These are phyloP conservation scores for Lunularia cruciata DNA, from an alignment of 225 moss, liverwort and hornwort species.

Conservation along the genomic window DNA sequence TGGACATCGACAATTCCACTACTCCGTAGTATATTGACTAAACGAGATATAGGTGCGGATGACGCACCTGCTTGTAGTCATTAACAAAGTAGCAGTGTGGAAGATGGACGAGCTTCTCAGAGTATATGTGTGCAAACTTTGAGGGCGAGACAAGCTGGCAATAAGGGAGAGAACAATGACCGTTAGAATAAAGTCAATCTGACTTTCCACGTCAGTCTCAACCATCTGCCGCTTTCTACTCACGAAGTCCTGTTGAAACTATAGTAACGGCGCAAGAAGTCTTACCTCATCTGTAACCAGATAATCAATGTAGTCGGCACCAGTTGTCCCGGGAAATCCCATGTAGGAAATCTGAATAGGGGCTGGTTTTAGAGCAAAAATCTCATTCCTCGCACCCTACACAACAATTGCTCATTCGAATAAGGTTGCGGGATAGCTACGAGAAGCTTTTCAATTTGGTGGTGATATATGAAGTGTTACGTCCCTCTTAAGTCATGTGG, in stretches of 20 bases:
- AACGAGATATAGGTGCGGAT: not conserved
- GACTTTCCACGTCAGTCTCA: not conserved
- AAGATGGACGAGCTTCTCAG: constrained; percentile 89
- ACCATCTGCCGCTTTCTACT: no score
- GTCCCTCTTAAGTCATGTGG: no score
- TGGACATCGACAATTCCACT: not conserved
- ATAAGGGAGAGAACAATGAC: not conserved
- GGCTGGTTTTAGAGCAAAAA: constrained; percentile 90
- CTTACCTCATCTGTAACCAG: constrained; percentile 91
- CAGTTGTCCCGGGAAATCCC: constrained; percentile 98
- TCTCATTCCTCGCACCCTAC: constrained; percentile 97
- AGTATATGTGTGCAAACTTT: constrained; percentile 79
- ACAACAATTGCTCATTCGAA: not conserved
- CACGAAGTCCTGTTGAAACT: not conserved
- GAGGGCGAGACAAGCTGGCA: constrained; percentile 86
- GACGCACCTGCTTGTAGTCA: constrained; percentile 90
- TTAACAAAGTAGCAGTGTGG: constrained; percentile 99
- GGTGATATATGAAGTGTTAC: no score
- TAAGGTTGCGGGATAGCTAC: not conserved
- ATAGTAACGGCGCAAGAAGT: not conserved
- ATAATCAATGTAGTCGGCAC: constrained; percentile 94
- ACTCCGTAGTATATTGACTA: no score
- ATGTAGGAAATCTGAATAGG: constrained; percentile 98
- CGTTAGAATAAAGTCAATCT: not conserved
- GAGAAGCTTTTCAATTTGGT: no score